A percentile compares a stretch with the other conserved stretches of the same genome.
Evolutionary conservation across 805 yeast species (phyloP).

Genomic region (Candida gorgasii): DNA sequence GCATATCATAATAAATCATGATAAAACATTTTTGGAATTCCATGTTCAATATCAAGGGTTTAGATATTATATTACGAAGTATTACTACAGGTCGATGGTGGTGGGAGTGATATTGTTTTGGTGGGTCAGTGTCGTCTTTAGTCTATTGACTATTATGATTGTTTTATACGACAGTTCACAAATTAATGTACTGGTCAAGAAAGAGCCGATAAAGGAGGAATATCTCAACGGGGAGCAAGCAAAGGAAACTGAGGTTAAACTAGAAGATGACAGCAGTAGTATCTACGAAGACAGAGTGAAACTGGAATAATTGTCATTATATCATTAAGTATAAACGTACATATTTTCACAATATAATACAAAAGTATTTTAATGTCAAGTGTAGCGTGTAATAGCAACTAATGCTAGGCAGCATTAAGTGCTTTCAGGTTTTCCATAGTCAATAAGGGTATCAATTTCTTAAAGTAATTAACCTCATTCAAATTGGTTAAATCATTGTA

Average conservation of each 20-base stretch:
- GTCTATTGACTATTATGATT: slow-evolving; percentile 25
- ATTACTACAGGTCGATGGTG: slow-evolving; percentile 31
- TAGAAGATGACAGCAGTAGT: too few relatives aligned
- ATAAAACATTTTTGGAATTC: slow-evolving; percentile 19
- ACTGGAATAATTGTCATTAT: too few relatives aligned
- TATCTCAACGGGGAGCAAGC: too few relatives aligned
- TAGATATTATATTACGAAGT: slow-evolving; percentile 40
- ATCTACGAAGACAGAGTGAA: too few relatives aligned
- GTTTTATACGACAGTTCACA: too few relatives aligned
- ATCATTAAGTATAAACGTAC: not conserved
- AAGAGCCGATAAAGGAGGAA: too few relatives aligned
- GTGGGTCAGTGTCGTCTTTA: slow-evolving; percentile 31
- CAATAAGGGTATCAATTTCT: slow-evolving; percentile 39
- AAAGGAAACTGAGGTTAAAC: not conserved
- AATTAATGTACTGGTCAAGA: too few relatives aligned
- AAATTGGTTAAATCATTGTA: slow-evolving; percentile 14
- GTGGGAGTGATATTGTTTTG: slow-evolving; percentile 42
- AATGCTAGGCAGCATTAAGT: slow-evolving; percentile 28
- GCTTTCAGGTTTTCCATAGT: slow-evolving; percentile 37
- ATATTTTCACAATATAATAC: too few relatives aligned
- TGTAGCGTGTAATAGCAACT: too few relatives aligned
- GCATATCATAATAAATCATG: slow-evolving; percentile 19
- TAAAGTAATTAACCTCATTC: slow-evolving; percentile 36
- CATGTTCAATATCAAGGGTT: slow-evolving; percentile 43
- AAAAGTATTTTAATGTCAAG: too few relatives aligned